These are phyloP conservation scores for Nakataea oryzae DNA, from an alignment of 2,329 filamentous ascomycete species.

Conservation along the genomic window DNA sequence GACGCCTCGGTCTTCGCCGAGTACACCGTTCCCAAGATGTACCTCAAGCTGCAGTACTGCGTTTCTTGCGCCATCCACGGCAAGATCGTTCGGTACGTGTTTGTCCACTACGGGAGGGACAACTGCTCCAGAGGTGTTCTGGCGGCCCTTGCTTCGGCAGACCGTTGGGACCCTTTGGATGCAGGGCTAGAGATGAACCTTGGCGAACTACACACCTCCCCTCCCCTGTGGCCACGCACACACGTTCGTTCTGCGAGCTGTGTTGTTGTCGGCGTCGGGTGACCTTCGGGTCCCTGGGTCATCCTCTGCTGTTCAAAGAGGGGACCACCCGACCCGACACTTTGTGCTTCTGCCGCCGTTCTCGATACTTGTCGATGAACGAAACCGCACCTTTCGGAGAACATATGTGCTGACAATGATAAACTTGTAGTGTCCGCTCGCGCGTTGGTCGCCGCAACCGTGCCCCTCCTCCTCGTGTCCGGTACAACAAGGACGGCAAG, in stretches of 20 bases:
- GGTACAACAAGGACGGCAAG: slow-evolving; percentile 99
- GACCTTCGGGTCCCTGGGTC: not conserved
- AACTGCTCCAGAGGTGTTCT: slow-evolving; percentile 29
- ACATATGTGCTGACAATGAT: slow-evolving; percentile 25
- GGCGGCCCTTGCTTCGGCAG: slow-evolving; percentile 21
- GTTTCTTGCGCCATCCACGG: slow-evolving; percentile 99
- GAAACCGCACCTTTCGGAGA: not conserved
- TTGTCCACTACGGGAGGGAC: slow-evolving; percentile 44
- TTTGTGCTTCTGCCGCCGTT: not conserved
- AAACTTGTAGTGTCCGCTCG: slow-evolving; percentile 73
- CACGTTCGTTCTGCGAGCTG: not conserved
- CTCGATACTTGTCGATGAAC: not conserved
- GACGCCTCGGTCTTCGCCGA: slow-evolving; percentile 98
- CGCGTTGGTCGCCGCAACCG: slow-evolving; percentile 96
- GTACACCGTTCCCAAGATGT: slow-evolving; percentile 99
- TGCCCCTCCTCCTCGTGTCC: slow-evolving; percentile 90
- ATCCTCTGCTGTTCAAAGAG: not conserved
- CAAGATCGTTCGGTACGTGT: slow-evolving; percentile 98
- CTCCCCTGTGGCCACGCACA: slow-evolving; percentile 1
- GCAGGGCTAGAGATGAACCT: slow-evolving; percentile 27
- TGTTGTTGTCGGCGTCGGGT: not conserved
- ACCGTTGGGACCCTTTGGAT: not conserved
- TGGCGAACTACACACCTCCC: slow-evolving; percentile 16
- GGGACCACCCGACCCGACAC: not conserved
- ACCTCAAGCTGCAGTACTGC: slow-evolving; percentile 99